phyloP scores from a whole-genome alignment of 805 yeast genomes.

The Ogataea trehaloabstinens region DNA sequence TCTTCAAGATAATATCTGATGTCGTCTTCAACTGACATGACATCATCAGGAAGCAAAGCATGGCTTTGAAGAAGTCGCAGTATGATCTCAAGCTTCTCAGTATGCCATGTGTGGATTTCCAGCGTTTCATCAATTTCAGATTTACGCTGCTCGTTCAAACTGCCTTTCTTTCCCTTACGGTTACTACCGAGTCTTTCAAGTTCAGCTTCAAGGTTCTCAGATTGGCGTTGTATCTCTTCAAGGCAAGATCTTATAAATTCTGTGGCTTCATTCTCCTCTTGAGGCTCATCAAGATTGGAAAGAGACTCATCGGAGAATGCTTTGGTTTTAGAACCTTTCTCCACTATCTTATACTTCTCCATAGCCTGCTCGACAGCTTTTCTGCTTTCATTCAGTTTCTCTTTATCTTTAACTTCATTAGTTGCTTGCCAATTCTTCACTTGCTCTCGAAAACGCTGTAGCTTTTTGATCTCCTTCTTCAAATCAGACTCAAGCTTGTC shows the following conservation, averaged over 20 bases:
- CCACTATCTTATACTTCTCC: conserved; percentile 61
- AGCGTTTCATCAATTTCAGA: conserved; percentile 60
- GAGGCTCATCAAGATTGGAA: conserved; percentile 52
- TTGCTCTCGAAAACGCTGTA: conserved; percentile 59
- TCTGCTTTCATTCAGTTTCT: conserved; percentile 46
- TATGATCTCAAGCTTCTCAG: conserved; percentile 71
- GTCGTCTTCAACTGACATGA: conserved; percentile 81
- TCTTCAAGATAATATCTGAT: conserved; percentile 90
- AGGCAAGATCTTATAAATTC: conserved; percentile 66
- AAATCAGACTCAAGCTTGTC: conserved; percentile 56
- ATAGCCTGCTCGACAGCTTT: conserved; percentile 44
- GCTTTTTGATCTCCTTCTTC: conserved; percentile 58
- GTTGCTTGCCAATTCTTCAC: conserved; percentile 59
- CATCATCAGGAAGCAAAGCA: conserved; percentile 69
- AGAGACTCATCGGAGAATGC: conserved; percentile 59
- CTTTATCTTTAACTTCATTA: conserved; percentile 47
- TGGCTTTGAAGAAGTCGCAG: conserved; percentile 76
- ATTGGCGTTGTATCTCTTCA: conserved; percentile 79
- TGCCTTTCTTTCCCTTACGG: conserved; percentile 46
- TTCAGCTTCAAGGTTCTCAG: conserved; percentile 74
- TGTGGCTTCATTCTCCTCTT: conserved; percentile 69
- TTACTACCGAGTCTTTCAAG: conserved; percentile 50
- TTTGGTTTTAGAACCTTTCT: conserved; percentile 54
- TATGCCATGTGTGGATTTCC: conserved; percentile 79
- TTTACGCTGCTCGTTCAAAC: conserved; percentile 49